Conservation (phyloP, 2,329 filamentous ascomycete species). For the Endothia cerciana region DNA sequence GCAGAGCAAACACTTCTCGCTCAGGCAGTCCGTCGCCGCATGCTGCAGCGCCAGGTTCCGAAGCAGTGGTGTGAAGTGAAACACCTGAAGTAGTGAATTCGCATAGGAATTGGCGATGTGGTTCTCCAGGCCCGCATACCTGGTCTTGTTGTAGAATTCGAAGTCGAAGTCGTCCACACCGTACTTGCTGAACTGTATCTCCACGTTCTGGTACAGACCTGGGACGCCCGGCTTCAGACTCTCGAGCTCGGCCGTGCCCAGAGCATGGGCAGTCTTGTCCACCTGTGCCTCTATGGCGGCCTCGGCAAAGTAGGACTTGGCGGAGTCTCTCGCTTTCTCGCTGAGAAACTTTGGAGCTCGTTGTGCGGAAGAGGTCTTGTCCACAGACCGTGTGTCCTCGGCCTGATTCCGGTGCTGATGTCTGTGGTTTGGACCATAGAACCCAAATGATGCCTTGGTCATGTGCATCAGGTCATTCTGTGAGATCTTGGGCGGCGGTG, state of each 20-base stretch:
- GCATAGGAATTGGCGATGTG: conserved; percentile 97
- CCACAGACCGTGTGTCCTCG: conserved; percentile 71
- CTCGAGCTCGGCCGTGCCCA: conserved; percentile 72
- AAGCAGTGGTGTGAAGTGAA: conserved; percentile 86
- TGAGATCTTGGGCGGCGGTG: conserved; percentile 77
- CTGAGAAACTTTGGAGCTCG: conserved; percentile 90
- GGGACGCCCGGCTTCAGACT: conserved; percentile 81
- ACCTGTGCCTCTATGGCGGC: conserved; percentile 46
- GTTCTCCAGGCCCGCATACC: conserved; percentile 89
- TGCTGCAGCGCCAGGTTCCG: conserved; percentile 89
- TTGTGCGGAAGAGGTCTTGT: conserved; percentile 64
- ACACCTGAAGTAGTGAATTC: conserved; percentile 87
- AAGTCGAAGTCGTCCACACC: conserved; percentile 99
- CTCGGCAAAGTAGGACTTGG: conserved; percentile 49
- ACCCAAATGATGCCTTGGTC: conserved; percentile 73
- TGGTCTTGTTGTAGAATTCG: conserved; percentile 94
- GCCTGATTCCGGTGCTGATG: conserved; percentile 79
- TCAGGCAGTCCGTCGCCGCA: conserved; percentile 80
- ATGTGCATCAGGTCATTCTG: conserved; percentile 69
- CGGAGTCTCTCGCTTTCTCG: conserved; percentile 79
- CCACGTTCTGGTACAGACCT: conserved; percentile 87
- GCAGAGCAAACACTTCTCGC: conserved; percentile 84
- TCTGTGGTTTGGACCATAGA: conserved; percentile 73
- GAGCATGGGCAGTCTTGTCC: conserved; percentile 64
- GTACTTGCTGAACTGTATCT: conserved; percentile 99